Evolutionary conservation across 179 eudicot species (phyloP).

Genomic region (Beta macrorhiza): DNA sequence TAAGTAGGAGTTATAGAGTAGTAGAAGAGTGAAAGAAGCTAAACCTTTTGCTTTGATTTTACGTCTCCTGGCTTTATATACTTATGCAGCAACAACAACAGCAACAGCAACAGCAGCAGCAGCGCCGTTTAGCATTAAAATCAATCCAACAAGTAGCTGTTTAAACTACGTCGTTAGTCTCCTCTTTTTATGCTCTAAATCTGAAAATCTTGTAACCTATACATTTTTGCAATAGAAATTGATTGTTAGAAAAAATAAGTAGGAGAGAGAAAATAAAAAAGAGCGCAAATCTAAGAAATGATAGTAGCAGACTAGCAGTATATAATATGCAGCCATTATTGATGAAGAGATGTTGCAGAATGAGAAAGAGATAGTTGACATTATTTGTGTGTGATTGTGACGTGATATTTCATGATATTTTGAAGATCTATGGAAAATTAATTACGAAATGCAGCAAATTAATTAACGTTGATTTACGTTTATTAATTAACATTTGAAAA

Average conservation of each 20-base stretch:
- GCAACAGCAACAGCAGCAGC: neutral
- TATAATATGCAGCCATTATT: slow-evolving; percentile 7
- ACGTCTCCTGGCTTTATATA: slow-evolving; percentile 18
- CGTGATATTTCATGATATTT: slow-evolving; percentile 4
- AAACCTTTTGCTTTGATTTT: slow-evolving; percentile 21
- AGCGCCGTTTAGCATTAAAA: slow-evolving; percentile 41
- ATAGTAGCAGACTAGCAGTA: neutral
- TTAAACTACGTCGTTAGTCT: slow-evolving; percentile 10
- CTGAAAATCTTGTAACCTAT: slow-evolving; percentile 3
- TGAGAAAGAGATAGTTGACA: slow-evolving; percentile 22
- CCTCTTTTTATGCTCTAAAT: slow-evolving; percentile 27
- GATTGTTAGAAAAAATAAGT: neutral
- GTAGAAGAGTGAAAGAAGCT: neutral
- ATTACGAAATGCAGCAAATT: neutral
- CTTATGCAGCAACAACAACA: slow-evolving; percentile 5
- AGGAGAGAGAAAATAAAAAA: neutral
- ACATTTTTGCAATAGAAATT: neutral
- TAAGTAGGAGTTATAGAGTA: neutral
- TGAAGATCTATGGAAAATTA: slow-evolving; percentile 13
- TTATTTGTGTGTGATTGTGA: slow-evolving; percentile 15
- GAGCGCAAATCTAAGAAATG: neutral
- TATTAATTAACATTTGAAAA: neutral
- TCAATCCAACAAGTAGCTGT: slow-evolving; percentile 22
- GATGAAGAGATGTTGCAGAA: slow-evolving; percentile 12
- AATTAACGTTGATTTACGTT: neutral